Conservation (phyloP, 2,329 filamentous ascomycete species). For the Fusarium longipes region DNA sequence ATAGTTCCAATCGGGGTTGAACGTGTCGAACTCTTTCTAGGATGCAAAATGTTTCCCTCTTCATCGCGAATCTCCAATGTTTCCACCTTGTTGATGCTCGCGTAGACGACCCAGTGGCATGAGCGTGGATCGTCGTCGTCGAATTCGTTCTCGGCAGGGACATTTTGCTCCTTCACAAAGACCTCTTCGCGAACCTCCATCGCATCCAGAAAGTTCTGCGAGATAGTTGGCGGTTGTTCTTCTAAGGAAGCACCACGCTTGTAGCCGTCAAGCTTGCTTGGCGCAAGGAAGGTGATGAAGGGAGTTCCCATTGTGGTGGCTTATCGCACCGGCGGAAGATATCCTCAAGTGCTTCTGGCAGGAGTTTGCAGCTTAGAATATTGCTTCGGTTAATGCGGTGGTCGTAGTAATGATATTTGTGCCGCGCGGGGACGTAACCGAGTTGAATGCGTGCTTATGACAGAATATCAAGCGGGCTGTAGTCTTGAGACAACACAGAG, state of each 20-base stretch:
- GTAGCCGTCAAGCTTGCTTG: constrained; percentile 62
- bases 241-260: constrained; percentile 54
- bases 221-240: constrained; percentile 60
- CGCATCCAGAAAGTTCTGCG: constrained; percentile 69
- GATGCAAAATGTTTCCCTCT: constrained; percentile 54
- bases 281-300: constrained; percentile 61
- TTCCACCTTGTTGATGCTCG: constrained; percentile 64
- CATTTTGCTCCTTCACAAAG: constrained; percentile 69
- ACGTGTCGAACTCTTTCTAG: constrained; percentile 58
- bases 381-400: not conserved
- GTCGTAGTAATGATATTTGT: not conserved
- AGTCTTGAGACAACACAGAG: not conserved
- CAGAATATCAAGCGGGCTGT: constrained; percentile 7
- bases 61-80: constrained; percentile 58
- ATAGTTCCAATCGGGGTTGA: constrained; percentile 75
- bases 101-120: constrained; percentile 91
- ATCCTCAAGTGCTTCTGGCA: not conserved
- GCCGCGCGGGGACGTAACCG: not conserved
- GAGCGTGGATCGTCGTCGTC: constrained; percentile 83
- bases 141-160: constrained; percentile 75
- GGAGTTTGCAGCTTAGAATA: not conserved
- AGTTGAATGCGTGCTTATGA: not conserved
- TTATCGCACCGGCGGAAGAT: not conserved
- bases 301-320: constrained; percentile 59
- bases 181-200: constrained; percentile 71